phyloP scores from a whole-genome alignment of 2,329 filamentous ascomycete genomes.

The Mollisia scopiformis region DNA sequence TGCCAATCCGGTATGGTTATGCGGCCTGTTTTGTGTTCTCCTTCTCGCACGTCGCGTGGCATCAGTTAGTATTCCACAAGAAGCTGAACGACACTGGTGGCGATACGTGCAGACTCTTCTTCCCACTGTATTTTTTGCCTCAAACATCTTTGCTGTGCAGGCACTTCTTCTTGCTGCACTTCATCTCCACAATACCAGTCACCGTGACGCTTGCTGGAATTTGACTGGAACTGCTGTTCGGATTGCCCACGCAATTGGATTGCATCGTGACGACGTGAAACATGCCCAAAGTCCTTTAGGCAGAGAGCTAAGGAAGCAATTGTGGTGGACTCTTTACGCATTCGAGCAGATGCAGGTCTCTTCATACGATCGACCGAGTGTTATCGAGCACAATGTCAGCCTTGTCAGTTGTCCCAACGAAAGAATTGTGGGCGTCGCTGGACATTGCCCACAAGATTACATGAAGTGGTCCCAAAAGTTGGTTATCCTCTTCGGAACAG shows the following conservation, averaged over 20 bases:
- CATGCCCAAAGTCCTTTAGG: constrained; percentile 39
- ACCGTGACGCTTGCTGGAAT: constrained; percentile 46
- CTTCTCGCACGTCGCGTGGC: constrained; percentile 42
- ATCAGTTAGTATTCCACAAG: constrained; percentile 37
- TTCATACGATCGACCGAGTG: constrained; percentile 47
- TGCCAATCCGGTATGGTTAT: constrained; percentile 42
- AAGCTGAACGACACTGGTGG: constrained; percentile 46
- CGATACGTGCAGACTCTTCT: constrained; percentile 42
- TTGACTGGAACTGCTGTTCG: constrained; percentile 46
- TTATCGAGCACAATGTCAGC: constrained; percentile 42
- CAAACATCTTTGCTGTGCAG: constrained; percentile 45
- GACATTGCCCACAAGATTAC: constrained; percentile 39
- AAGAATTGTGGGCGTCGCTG: constrained; percentile 35
- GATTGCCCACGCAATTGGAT: constrained; percentile 47
- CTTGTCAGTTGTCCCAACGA: constrained; percentile 41
- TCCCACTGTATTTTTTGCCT: constrained; percentile 46
- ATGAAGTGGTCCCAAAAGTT: constrained; percentile 42
- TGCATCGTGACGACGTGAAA: constrained; percentile 45
- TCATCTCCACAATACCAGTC: constrained; percentile 49
- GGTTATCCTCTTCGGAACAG: constrained; percentile 39
- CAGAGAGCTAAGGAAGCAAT: constrained; percentile 34
- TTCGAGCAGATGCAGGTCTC: constrained; percentile 46
- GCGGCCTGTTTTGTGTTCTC: constrained; percentile 44
- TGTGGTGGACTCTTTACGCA: constrained; percentile 40
- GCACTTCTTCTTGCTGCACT: constrained; percentile 45